Conservation (phyloP, 768 basidiomycete genomes). For the Serendipita sp. region DNA sequence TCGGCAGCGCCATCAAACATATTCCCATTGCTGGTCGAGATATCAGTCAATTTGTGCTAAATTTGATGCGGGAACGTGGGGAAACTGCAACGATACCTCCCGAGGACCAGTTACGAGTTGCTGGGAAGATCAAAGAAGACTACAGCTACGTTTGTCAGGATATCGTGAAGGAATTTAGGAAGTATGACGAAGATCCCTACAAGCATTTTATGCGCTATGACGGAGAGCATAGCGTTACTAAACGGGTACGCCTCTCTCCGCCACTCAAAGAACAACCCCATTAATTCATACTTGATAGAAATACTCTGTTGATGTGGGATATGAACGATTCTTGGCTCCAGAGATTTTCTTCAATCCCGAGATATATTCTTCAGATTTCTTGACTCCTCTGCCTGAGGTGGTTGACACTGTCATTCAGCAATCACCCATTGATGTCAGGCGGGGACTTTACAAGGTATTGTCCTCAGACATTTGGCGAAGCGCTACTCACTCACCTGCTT, state of each 20-base stretch:
- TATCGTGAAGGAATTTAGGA: constrained; percentile 96
- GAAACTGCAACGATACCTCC: constrained; percentile 83
- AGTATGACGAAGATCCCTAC: constrained; percentile 90
- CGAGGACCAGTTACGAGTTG: constrained; percentile 84
- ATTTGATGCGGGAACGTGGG: constrained; percentile 86
- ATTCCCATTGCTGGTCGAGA: constrained; percentile 97
- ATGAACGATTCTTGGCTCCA: constrained; percentile 96
- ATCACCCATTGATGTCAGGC: constrained; percentile 91
- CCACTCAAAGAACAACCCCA: not conserved
- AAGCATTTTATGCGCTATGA: constrained; percentile 90
- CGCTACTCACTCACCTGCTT: not conserved
- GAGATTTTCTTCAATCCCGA: constrained; percentile 99
- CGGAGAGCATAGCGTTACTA: constrained; percentile 84
- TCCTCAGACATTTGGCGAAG: not conserved
- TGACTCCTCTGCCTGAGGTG: constrained; percentile 89
- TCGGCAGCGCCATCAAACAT: constrained; percentile 96
- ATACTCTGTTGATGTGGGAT: constrained; percentile 89
- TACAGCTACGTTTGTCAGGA: constrained; percentile 98
- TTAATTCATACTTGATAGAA: constrained; percentile 33
- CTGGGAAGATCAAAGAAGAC: constrained; percentile 91
- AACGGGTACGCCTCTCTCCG: constrained; percentile 40
- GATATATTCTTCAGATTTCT: constrained; percentile 92
- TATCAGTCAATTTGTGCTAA: constrained; percentile 91
- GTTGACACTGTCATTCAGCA: constrained; percentile 92
- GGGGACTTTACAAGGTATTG: constrained; percentile 85